Percentiles rank a stretch among this genome's conserved stretches.
Evolutionary conservation across 495 filamentous ascomycete genomes (phyloP).

Genomic region (Pyrenopolyporus hunteri): DNA sequence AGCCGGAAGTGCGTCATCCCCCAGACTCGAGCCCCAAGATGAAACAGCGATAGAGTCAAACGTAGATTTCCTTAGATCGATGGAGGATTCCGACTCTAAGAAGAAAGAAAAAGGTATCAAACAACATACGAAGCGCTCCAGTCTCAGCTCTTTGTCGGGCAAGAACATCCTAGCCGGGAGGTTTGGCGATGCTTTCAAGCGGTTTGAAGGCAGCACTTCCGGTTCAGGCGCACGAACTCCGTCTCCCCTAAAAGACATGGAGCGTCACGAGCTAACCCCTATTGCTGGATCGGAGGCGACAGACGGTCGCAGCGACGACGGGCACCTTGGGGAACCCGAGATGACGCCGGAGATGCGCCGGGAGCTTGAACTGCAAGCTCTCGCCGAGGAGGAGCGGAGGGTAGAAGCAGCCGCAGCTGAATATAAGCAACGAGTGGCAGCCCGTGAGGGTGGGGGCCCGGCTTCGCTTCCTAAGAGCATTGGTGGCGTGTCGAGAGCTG

Average conservation of each 20-base stretch:
- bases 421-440: slow-evolving; percentile 78
- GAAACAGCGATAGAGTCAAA: slow-evolving; percentile 80
- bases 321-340: slow-evolving; percentile 64
- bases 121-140: slow-evolving; percentile 76
- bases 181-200: slow-evolving; percentile 94
- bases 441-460: slow-evolving; percentile 54
- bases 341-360: slow-evolving; percentile 88
- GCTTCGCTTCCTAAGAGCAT: slow-evolving; percentile 53
- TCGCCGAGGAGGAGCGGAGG: slow-evolving; percentile 89
- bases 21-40: slow-evolving; percentile 55
- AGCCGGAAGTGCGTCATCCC: slow-evolving; percentile 46
- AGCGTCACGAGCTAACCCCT: slow-evolving; percentile 66
- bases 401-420: slow-evolving; percentile 92
- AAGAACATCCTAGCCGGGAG: slow-evolving; percentile 88
- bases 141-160: slow-evolving; percentile 78
- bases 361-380: slow-evolving; percentile 82
- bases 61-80: slow-evolving; percentile 82
- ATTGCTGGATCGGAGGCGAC: slow-evolving; percentile 80
- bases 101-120: slow-evolving; percentile 73
- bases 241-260: slow-evolving; percentile 60
- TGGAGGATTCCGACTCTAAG: slow-evolving; percentile 73
- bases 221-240: slow-evolving; percentile 55
- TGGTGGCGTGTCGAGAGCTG: slow-evolving; percentile 68
- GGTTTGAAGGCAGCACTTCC: slow-evolving; percentile 74
- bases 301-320: slow-evolving; percentile 72